These are phyloP conservation scores for Mucor saturninus DNA, from an alignment of 371 early-diverging fungal genomes.

Conservation along the genomic window DNA sequence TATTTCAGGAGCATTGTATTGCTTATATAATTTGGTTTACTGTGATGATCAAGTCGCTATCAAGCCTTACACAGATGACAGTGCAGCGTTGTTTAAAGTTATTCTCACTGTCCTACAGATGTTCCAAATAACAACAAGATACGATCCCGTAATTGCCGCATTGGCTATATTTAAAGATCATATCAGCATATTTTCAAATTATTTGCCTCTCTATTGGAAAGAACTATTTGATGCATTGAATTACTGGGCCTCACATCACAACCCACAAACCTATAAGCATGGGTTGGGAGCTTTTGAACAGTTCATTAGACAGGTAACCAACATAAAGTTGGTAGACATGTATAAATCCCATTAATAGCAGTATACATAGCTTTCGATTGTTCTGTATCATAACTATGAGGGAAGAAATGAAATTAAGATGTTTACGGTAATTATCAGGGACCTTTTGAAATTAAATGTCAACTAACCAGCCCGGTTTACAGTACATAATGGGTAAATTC, in stretches of 20 bases:
- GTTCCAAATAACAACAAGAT: constrained; percentile 7
- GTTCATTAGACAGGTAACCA: constrained; percentile 2
- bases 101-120: neutral
- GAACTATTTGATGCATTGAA: constrained; percentile 51
- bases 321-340: too few species aligned
- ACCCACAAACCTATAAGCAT: constrained; percentile 28
- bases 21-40: constrained; percentile 46
- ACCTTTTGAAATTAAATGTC: neutral
- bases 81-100: constrained; percentile 6
- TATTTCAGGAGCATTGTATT: constrained; percentile 46
- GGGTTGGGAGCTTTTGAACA: constrained; percentile 19
- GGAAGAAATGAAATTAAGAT: constrained; percentile 22
- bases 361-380: constrained; percentile 9
- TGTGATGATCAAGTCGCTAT: constrained; percentile 16
- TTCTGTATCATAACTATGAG: constrained; percentile 16
- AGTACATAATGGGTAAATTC: constrained; percentile 64
- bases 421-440: constrained; percentile 24
- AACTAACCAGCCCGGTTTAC: neutral
- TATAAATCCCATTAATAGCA: too few species aligned
- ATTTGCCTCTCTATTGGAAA: constrained; percentile 48
- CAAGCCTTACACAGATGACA: constrained; percentile 5
- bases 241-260: constrained; percentile 53
- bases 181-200: constrained; percentile 47
- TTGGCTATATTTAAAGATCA: constrained; percentile 62
- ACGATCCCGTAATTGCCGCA: constrained; percentile 48